Percentiles rank a stretch among this genome's conserved stretches.
Conservation (phyloP, 1,284 basidiomycete genomes). For the Wallemia hederae region DNA sequence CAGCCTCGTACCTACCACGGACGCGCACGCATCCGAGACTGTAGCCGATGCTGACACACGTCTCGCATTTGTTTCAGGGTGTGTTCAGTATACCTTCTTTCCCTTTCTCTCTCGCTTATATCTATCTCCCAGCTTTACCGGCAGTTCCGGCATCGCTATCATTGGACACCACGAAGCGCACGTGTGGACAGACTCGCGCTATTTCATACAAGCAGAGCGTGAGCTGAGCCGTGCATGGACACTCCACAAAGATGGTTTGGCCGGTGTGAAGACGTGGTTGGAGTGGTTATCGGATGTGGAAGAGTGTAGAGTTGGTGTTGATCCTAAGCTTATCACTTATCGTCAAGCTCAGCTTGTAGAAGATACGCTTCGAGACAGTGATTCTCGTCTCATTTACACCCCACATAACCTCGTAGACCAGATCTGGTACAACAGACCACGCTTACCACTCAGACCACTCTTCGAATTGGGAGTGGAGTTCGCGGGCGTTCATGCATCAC, state of each 20-base stretch:
- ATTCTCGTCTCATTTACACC: not conserved
- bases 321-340: conserved; percentile 33
- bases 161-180: conserved; percentile 4
- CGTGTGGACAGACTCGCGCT: conserved; percentile 36
- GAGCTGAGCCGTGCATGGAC: conserved; percentile 7
- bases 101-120: conserved; percentile 17
- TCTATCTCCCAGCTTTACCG: conserved; percentile 41
- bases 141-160: conserved; percentile 40
- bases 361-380: not conserved
- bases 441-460: not conserved
- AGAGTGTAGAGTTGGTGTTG: conserved; percentile 69
- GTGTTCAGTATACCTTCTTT: conserved; percentile 52
- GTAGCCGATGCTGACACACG: not conserved
- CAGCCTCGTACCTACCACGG: conserved; percentile 16
- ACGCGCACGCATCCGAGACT: conserved; percentile 64
- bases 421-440: not conserved
- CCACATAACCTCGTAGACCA: not conserved
- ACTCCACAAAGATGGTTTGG: not conserved
- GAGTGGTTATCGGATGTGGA: conserved; percentile 28
- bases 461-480: not conserved
- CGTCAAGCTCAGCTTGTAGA: not conserved
- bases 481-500: not conserved
- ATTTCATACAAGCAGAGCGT: conserved; percentile 31
- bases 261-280: conserved; percentile 1
- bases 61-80: conserved; percentile 21